These are phyloP conservation scores for Exophiala spinifera DNA, from an alignment of 2,329 filamentous ascomycete species.

Conservation along the genomic window DNA sequence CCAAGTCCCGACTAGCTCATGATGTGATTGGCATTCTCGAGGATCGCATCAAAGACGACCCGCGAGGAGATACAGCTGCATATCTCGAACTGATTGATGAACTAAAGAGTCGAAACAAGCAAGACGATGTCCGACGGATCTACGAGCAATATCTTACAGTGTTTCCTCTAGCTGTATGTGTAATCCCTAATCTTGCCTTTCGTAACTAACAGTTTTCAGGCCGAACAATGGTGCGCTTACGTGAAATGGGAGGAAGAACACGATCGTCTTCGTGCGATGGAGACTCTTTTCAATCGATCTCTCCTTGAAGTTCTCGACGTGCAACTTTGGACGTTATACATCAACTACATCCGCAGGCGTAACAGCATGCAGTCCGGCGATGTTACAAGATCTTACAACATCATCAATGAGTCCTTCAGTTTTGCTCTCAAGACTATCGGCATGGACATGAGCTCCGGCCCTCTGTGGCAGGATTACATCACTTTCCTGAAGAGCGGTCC, in stretches of 20 bases:
- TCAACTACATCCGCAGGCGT: slow-evolving; percentile 89
- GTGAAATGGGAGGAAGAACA: slow-evolving; percentile 84
- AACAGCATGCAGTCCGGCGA: slow-evolving; percentile 83
- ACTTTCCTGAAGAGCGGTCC: slow-evolving; percentile 87
- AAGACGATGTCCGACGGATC: slow-evolving; percentile 73
- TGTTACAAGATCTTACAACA: slow-evolving; percentile 70
- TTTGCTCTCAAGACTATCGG: slow-evolving; percentile 88
- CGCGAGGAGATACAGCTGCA: slow-evolving; percentile 85
- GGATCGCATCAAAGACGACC: slow-evolving; percentile 86
- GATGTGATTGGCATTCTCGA: slow-evolving; percentile 79
- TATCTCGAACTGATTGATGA: slow-evolving; percentile 87
- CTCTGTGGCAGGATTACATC: slow-evolving; percentile 92
- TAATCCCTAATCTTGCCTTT: not conserved
- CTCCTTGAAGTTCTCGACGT: slow-evolving; percentile 78
- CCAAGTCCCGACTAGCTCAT: slow-evolving; percentile 60
- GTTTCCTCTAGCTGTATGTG: slow-evolving; percentile 86
- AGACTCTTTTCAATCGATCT: slow-evolving; percentile 77
- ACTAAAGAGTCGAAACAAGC: slow-evolving; percentile 74
- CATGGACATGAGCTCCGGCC: slow-evolving; percentile 83
- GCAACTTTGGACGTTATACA: slow-evolving; percentile 85
- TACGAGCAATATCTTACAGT: slow-evolving; percentile 85
- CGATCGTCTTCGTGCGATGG: slow-evolving; percentile 76
- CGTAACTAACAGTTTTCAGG: slow-evolving; percentile 55
- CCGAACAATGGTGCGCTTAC: slow-evolving; percentile 86
- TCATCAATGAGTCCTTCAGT: slow-evolving; percentile 83